Percentiles rank a stretch among this genome's conserved stretches.
These are phyloP conservation scores for Fusarium anthophilum DNA, from an alignment of 2,329 filamentous ascomycete species.

Conservation along the genomic window DNA sequence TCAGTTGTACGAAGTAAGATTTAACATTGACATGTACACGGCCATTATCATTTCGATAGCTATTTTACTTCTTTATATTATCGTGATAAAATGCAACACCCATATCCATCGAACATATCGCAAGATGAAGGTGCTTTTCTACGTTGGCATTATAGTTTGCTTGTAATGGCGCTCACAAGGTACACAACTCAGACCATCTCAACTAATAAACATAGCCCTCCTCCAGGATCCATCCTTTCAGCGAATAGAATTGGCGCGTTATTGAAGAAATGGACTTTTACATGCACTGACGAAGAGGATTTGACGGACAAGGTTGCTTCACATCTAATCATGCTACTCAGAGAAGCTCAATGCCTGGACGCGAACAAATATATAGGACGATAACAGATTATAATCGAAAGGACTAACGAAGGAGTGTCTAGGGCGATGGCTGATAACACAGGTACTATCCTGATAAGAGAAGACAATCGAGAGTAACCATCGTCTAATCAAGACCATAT, in stretches of 20 bases:
- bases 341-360: accelerated
- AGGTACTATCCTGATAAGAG: accelerated
- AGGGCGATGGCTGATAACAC: accelerated
- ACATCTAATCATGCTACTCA: accelerated
- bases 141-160: no score
- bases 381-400: not conserved
- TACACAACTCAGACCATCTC: accelerated
- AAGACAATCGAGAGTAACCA: not conserved
- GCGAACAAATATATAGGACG: not conserved
- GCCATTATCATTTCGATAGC: accelerated
- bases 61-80: not conserved
- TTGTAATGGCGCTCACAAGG: no score
- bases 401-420: accelerated
- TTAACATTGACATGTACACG: not conserved
- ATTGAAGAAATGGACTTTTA: accelerated
- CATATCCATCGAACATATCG: no score
- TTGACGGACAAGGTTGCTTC: accelerated
- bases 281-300: accelerated
- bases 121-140: accelerated
- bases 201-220: no score
- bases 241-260: no score
- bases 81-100: no score
- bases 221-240: accelerated
- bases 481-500: accelerated
- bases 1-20: not conserved